Base-by-base conservation (phyloP, 1,139 yeast species). In the Candida neerlandica region DNA sequence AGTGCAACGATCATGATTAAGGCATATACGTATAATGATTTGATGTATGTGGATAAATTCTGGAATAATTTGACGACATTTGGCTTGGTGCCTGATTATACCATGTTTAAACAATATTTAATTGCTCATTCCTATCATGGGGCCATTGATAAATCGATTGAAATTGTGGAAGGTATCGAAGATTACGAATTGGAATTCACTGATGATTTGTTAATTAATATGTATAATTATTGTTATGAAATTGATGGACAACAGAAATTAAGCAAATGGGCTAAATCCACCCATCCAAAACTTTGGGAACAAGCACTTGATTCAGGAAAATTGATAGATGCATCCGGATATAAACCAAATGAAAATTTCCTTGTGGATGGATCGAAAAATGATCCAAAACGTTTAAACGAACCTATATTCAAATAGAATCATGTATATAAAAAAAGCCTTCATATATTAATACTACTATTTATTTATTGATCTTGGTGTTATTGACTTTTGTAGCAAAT, bases 401-500 rank as follows among this genome's bases (percentile, higher is more conserved):
- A 46, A 33, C 44, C 39, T 32, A 34, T 43, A 39, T 40, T 35
- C 41, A 41, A 43, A 44, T 42, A 38, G 26, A 38, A 16, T 12
- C 27, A 39, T 34, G 16, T 35, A 29, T 33, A 48, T 19, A 19
- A 15, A 23, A 23, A 23, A 23, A 23, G 9, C 4, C 27, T 21
- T 5, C 27, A 30, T 18, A 38, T 32, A 44, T 41, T 34, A 73
- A 59, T 14, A 15, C 5, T 14, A 37, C n/a, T 33, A 33, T 10
- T 34, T 32, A 41, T 32, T 41, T 41, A 41, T 42, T 42, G 5
- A 42, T 33, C 49, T 76, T 78, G 0, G 89, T 84, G 41, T 71
- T 70, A 58, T 85, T 85, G 2, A 87, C 94, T 55, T 90, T 89
- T 5, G 91, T 81, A 0, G 98, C 99, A 74, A 94, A 94, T 48